These are phyloP conservation scores for Artomyces pyxidatus DNA, from an alignment of 768 basidiomycete species.

Conservation along the genomic window DNA sequence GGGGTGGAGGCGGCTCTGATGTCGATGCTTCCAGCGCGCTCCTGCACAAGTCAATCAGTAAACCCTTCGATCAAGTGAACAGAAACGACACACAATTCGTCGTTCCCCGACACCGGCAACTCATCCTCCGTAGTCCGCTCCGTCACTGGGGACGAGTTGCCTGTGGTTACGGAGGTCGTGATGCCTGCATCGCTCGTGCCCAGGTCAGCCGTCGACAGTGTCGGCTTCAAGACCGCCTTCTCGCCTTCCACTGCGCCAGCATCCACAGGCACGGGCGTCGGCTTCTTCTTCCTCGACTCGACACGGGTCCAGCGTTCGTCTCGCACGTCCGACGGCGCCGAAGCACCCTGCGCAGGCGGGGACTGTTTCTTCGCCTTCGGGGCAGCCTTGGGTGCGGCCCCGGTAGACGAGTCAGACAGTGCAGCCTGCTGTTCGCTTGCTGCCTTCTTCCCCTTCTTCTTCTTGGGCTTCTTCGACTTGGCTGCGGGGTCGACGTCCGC, in stretches of 20 bases:
- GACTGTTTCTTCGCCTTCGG: constrained; percentile 29
- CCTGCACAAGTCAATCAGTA: constrained; percentile 12
- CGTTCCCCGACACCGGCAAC: constrained; percentile 55
- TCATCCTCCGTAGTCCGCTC: constrained; percentile 30
- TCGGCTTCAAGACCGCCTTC: constrained; percentile 3
- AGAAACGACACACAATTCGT: constrained; percentile 47
- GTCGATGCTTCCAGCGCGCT: constrained; percentile 55
- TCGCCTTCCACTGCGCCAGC: neutral
- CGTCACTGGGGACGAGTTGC: constrained; percentile 29
- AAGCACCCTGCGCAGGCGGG: constrained; percentile 13
- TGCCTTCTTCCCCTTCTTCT: constrained; percentile 28
- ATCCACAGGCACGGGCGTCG: constrained; percentile 1
- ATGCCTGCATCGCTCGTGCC: constrained; percentile 42
- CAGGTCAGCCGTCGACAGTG: constrained; percentile 23
- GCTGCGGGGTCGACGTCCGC: constrained; percentile 10
- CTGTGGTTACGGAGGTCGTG: constrained; percentile 39
- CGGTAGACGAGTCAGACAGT: constrained; percentile 22
- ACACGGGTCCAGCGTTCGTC: constrained; percentile 71
- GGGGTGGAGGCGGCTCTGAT: constrained; percentile 38
- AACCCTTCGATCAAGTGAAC: neutral
- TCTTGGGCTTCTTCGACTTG: constrained; percentile 38
- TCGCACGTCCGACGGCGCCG: constrained; percentile 29
- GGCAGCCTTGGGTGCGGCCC: constrained; percentile 12
- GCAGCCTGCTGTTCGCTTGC: constrained; percentile 13
- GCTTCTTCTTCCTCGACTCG: constrained; percentile 34